Percentiles rank a stretch among this genome's conserved stretches.
Evolutionary conservation across 139 green algal genomes (phyloP).

Genomic region (Chlamydomonas applanata): DNA sequence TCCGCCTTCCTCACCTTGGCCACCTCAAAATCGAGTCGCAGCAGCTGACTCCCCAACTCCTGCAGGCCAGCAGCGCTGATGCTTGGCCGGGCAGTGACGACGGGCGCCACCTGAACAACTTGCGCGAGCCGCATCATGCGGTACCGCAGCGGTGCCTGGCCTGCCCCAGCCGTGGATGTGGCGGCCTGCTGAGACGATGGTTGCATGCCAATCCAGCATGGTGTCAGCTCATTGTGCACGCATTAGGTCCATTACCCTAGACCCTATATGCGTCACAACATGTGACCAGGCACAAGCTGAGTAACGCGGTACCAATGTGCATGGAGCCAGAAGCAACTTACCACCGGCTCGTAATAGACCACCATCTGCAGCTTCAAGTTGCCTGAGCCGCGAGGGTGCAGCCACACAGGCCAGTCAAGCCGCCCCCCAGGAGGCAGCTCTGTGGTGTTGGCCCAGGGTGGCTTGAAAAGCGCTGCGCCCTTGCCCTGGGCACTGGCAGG

Average conservation of each 20-base stretch:
- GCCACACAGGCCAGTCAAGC: conserved; percentile 53
- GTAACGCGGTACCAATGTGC: too few relatives aligned
- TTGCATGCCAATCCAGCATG: conserved; percentile 11
- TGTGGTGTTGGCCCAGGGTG: too few relatives aligned
- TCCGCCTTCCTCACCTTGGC: conserved; percentile 32
- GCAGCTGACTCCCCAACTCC: conserved; percentile 17
- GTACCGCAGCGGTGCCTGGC: conserved; percentile 13
- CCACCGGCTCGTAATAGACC: conserved; percentile 54
- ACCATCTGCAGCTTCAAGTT: conserved; percentile 37
- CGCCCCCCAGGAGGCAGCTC: conserved; percentile 31
- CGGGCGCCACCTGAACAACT: conserved; percentile 42
- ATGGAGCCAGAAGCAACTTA: neutral
- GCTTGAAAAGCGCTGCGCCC: neutral
- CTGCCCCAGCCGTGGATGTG: neutral
- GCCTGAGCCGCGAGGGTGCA: conserved; percentile 46
- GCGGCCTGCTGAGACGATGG: conserved; percentile 2
- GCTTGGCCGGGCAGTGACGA: conserved; percentile 35
- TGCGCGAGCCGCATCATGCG: conserved; percentile 56
- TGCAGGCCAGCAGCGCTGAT: too few relatives aligned
- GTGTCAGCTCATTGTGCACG: too few relatives aligned
- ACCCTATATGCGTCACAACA: too few relatives aligned
- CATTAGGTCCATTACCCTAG: too few relatives aligned
- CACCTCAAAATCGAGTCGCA: conserved; percentile 27
- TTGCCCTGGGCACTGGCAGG: neutral
- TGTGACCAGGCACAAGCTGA: too few relatives aligned